These are phyloP conservation scores for Marasmius tenuissimus DNA, from an alignment of 1,284 basidiomycete species.

Conservation along the genomic window DNA sequence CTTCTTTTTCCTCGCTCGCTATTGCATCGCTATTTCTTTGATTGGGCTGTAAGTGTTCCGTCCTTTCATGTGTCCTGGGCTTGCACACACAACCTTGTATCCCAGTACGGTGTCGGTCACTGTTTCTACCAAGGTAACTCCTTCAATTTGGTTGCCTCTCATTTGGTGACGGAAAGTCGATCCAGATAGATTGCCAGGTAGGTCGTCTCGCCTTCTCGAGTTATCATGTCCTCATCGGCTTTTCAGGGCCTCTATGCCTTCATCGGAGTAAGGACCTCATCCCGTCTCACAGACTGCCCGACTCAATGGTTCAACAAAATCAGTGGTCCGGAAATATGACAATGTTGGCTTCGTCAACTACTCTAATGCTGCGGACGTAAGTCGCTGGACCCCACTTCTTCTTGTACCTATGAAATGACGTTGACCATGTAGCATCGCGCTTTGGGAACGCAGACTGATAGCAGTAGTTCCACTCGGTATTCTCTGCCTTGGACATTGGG, in stretches of 20 bases:
- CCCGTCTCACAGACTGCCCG: not conserved
- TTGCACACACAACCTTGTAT: not conserved
- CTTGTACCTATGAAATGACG: not conserved
- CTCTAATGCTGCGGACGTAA: conserved; percentile 70
- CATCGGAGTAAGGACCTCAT: conserved; percentile 50
- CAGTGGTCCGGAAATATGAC: conserved; percentile 67
- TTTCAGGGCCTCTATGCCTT: conserved; percentile 62
- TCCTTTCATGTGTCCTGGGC: not conserved
- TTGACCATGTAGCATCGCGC: conserved; percentile 48
- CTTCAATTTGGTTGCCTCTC: not conserved
- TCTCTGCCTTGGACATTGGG: conserved; percentile 65
- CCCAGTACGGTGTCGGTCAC: conserved; percentile 58
- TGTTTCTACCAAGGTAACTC: conserved; percentile 43
- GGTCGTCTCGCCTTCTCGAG: conserved; percentile 18
- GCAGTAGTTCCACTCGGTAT: conserved; percentile 50
- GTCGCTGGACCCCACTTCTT: conserved; percentile 15
- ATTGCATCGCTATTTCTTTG: conserved; percentile 63
- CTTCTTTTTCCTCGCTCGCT: conserved; percentile 69
- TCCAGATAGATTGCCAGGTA: conserved; percentile 65
- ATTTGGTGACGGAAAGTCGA: too few species aligned
- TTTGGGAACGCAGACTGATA: conserved; percentile 61
- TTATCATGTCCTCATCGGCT: conserved; percentile 10
- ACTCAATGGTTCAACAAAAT: not conserved
- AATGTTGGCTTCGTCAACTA: conserved; percentile 62
- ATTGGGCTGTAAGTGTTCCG: conserved; percentile 51